phyloP scores from a whole-genome alignment of 108 stramenopile species.

The Skeletonema menzelii region DNA sequence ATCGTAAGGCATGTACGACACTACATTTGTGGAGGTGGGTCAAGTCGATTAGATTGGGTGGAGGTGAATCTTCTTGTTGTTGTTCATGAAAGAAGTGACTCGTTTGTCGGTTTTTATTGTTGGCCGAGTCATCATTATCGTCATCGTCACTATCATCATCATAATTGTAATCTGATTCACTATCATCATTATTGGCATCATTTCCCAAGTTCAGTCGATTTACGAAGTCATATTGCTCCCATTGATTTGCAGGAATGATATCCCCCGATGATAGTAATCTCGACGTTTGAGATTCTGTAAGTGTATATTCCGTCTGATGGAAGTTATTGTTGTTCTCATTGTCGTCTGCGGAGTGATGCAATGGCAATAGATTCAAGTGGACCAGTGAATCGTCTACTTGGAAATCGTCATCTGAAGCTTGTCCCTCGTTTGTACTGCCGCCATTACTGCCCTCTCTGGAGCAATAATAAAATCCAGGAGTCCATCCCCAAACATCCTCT shows the following conservation, averaged over 20 bases:
- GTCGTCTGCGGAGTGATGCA: not conserved
- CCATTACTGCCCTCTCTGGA: not conserved
- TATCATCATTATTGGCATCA: not conserved
- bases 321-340: not conserved
- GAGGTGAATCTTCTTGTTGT: not conserved
- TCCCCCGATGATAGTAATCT: conserved; percentile 17
- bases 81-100: not conserved
- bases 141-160: conserved; percentile 26
- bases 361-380: conserved; percentile 4
- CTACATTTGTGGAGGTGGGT: conserved; percentile 44
- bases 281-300: conserved; percentile 7
- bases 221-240: conserved; percentile 28
- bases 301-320: conserved; percentile 1
- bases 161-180: too few species aligned
- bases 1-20: conserved; percentile 45
- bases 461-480: conserved; percentile 29
- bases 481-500: conserved; percentile 24
- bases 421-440: not conserved
- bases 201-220: conserved; percentile 4
- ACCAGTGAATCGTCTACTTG: not conserved
- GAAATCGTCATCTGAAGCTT: too few species aligned
- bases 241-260: conserved; percentile 21
- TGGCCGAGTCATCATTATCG: not conserved
- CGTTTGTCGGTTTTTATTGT: not conserved
- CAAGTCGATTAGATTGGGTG: conserved; percentile 40